Evolutionary conservation across 1,284 basidiomycete species (phyloP).

Genomic region (Ceratorhiza oryzae-sativae): DNA sequence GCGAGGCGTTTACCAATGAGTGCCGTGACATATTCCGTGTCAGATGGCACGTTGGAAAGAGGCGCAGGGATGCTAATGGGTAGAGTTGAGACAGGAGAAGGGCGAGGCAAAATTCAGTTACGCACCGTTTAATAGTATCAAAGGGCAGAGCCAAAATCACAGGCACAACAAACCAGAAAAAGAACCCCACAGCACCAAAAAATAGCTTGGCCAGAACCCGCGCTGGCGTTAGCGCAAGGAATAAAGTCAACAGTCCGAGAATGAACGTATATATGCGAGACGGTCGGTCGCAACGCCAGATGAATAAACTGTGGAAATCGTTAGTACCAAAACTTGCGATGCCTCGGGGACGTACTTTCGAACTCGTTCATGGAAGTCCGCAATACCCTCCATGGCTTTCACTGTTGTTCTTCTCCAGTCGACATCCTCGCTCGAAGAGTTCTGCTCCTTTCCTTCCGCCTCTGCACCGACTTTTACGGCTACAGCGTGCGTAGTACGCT

Average conservation of each 20-base stretch:
- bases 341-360: constrained; percentile 60
- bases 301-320: constrained; percentile 59
- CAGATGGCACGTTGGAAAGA: constrained; percentile 64
- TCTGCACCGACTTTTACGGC: constrained; percentile 7
- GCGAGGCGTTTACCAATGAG: constrained; percentile 67
- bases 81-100: background rate
- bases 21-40: constrained; percentile 71
- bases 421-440: constrained; percentile 51
- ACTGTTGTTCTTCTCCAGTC: constrained; percentile 57
- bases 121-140: constrained; percentile 58
- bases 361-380: constrained; percentile 69
- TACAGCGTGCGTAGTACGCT: constrained; percentile 43
- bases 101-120: background rate
- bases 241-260: constrained; percentile 50
- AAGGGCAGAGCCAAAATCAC: constrained; percentile 61
- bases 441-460: constrained; percentile 43
- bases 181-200: constrained; percentile 58
- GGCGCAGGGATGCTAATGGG: constrained; percentile 56
- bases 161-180: constrained; percentile 71
- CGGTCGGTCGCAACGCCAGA: constrained; percentile 64
- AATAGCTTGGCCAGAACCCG: constrained; percentile 58
- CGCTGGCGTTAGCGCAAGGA: constrained; percentile 58
- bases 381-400: constrained; percentile 56
- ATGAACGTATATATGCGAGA: constrained; percentile 60
- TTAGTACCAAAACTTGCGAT: background rate